Evolutionary conservation across 495 filamentous ascomycete species (phyloP), one percentile per base, ranked within the genome.

Genomic region (Neurospora terricola): DNA sequence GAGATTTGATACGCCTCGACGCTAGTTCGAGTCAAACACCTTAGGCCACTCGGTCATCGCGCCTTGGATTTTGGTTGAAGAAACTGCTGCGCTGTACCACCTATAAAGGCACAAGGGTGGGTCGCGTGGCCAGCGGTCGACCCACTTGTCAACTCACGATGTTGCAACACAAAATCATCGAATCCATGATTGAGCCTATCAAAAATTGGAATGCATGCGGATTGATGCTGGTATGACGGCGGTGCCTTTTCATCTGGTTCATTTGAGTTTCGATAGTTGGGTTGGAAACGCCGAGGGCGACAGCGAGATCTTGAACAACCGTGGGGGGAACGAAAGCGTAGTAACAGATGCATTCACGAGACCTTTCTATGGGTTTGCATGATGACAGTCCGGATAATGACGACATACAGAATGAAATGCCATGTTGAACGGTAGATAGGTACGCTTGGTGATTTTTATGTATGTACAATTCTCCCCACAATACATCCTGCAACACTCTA

Each of bases 81-180:
- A n/a, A n/a, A 7, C 0, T 0, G 10, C 5, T 7, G 5, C 4
- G 11, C 0, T 7, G 10, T 59, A 14, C 5, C 0, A 1, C 23
- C 21, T 59, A 59, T 59, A 30, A 14, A 27, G 45, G 48, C 2
- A 6, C 14, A 27, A 6, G 4, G 0, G 23, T 59, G 23, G 11
- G 21, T 2, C 11, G 45, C 11, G 45, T 5, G 11, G 21, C 10
- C 10, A 59, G 48, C 48, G 21, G 11, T 14, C 1, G 27, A 27
- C 5, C 48, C 21, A 27, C 48, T 59, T 59, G 48, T 2, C 48
- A 59, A 7, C 21, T 5, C 11, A 23, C 21, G 2, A 59, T 12
- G 21, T 2, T 14, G 6, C 48, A 2, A 23, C 5, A 59, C 21
- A 4, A 14, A 27, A 27, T 2, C 48, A 1, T 48, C 11, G 5